Evolutionary conservation across 768 basidiomycete genomes (phyloP), one percentile per base, ranked within the genome.

Genomic region (Mycena vulgaris): DNA sequence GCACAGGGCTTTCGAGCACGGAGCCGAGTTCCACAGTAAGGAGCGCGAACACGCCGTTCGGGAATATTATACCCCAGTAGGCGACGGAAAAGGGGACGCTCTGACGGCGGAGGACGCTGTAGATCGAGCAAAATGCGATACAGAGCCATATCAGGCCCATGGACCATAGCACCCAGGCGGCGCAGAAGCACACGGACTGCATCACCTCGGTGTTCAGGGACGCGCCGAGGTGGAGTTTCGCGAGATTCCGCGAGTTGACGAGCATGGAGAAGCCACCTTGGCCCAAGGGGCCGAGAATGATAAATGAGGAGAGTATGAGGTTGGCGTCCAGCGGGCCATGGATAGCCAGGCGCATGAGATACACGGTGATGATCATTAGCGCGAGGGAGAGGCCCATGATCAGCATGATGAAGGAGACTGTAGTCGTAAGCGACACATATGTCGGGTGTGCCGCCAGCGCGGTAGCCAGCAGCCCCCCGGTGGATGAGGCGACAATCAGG

Each of bases 61-160:
- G 89, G 81, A 89, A 90, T 69, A 89, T 80, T 21, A 85, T 79
- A 6, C 88, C 89, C 88, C 89, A 89, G 74, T 86, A 88, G 0
- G 82, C 80, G 66, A 89, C 70, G 9, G 82, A 78, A 70, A 89
- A 89, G 0, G 81, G 80, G 7, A 88, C 65, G n/a, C 74, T 71
- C n/a, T 80, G 72, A 48, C 77, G 70, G 63, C 68, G 79, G 21
- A 78, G 16, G 23, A 82, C 80, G 39, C 75, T 77, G 62, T 78
- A 75, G 30, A 88, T 80, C 10, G 84, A 84, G 62, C 80, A 76
- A n/a, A 85, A 37, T 3, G 87, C 84, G 23, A 89, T 80, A 57
- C 80, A 65, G 51, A 86, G 79, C 88, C 89, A 89, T 45, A 84
- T 83, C 59, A 88, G 79, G 1, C 88, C 88, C 80, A 89, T 84